Evolutionary conservation across 768 basidiomycete genomes (phyloP), one percentile per base, ranked within the genome.

Genomic region (Agaricus blazei): DNA sequence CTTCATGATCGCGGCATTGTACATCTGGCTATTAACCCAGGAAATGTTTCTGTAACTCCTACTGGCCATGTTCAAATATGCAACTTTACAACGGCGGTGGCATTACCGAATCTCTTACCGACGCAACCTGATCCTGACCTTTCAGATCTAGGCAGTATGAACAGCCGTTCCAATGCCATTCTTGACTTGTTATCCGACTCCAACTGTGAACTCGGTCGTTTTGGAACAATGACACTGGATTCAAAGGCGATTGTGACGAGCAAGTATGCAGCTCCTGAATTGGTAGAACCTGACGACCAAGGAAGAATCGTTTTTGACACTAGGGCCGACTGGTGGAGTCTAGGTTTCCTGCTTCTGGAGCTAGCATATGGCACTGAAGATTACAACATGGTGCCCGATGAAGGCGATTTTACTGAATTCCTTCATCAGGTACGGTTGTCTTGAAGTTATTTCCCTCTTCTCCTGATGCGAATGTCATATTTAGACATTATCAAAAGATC

Each of bases 1-100:
- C 63, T 87, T 1, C 85, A 86, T 62, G 71, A 75, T 53, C 75
- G 77, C 59, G 84, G 85, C 26, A 81, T 86, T 63, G 80, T 87
- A 38, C 85, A 87, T 60, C 80, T 83, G 40, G 84, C 86, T 62
- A 80, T 88, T 68, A 86, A 85, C 60, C 85, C 85, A 2, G 74
- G 76, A 51, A 88, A 87, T 64, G 72, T 88, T 26, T 73, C 87
- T 53, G 72, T 82, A 58, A 76, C 77, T 14, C 66, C 67, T 11
- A 67, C 76, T 42, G 78, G 78, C 15, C 75, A 76, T 46, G 68
- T 68, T 15, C 76, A 85, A 59, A 84, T 88, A 26, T 79, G 81
- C 6, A 82, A 86, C 61, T 84, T 86, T 65, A 82, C 83, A 14
- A 79, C 83, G 37, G 81, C 85, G 4, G 65, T 61, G 4, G 57